These are phyloP conservation scores for Diaporthe ilicicola DNA, from an alignment of 2,329 filamentous ascomycete species.

Conservation along the genomic window DNA sequence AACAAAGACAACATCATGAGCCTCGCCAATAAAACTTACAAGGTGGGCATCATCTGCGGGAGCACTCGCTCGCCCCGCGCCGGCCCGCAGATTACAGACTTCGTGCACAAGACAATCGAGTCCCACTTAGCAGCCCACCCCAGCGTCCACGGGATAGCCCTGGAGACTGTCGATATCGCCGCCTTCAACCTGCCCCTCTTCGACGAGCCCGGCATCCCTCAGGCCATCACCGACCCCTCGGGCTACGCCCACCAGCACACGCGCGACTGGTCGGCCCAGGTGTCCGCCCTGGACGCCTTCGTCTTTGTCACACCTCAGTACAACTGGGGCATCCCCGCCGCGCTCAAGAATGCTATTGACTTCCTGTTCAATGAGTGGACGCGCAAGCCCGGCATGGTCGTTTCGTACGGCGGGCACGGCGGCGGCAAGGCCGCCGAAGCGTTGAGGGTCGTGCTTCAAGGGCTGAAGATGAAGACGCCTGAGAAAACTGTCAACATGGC, in stretches of 20 bases:
- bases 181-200: constrained; percentile 46
- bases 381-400: constrained; percentile 55
- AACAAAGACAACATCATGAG: not conserved
- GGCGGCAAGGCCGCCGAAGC: constrained; percentile 41
- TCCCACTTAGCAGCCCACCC: constrained; percentile 18
- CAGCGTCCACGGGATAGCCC: not conserved
- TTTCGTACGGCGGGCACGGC: constrained; percentile 56
- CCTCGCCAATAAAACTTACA: constrained; percentile 25
- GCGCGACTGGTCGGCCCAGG: constrained; percentile 44
- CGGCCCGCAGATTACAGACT: constrained; percentile 37
- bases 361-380: constrained; percentile 60
- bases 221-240: constrained; percentile 38
- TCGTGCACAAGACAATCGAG: constrained; percentile 35
- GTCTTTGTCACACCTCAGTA: constrained; percentile 48
- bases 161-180: constrained; percentile 42
- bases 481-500: constrained; percentile 38
- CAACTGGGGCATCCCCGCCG: constrained; percentile 57
- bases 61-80: constrained; percentile 38
- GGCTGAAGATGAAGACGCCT: constrained; percentile 37
- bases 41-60: constrained; percentile 40
- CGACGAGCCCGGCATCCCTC: constrained; percentile 45
- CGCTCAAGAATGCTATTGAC: constrained; percentile 61
- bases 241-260: constrained; percentile 46
- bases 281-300: constrained; percentile 44
- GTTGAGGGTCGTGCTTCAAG: constrained; percentile 38